These are phyloP conservation scores for Sugiyamaella grinbergsii DNA, from an alignment of 1,139 yeast species.

Conservation along the genomic window DNA sequence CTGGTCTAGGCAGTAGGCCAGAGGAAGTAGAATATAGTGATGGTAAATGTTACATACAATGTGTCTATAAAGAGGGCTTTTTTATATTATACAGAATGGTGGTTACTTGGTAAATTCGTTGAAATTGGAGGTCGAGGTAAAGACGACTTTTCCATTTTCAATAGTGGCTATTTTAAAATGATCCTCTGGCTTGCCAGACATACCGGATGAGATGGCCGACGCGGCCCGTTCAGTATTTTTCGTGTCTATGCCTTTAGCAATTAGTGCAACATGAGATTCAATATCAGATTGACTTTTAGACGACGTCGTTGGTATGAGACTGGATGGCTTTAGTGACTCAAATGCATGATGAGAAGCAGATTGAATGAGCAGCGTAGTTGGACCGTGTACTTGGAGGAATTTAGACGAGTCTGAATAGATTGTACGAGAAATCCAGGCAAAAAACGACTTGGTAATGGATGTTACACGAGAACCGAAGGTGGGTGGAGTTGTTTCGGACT, in stretches of 20 bases:
- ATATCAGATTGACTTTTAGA: slow-evolving; percentile 19
- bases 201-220: slow-evolving; percentile 23
- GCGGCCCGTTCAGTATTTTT: slow-evolving; percentile 21
- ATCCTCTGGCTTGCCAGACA: slow-evolving; percentile 31
- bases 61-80: too few species aligned
- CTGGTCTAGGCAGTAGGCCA: slow-evolving; percentile 1
- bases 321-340: neutral
- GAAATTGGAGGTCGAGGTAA: slow-evolving; percentile 21
- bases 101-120: slow-evolving; percentile 10
- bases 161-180: slow-evolving; percentile 37
- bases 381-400: slow-evolving; percentile 26
- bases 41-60: neutral
- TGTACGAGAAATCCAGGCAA: slow-evolving; percentile 1
- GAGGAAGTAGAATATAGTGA: neutral
- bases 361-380: slow-evolving; percentile 27
- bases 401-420: slow-evolving; percentile 23
- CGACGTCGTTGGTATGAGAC: slow-evolving; percentile 11
- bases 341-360: slow-evolving; percentile 15
- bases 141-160: slow-evolving; percentile 33
- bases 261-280: slow-evolving; percentile 23
- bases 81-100: neutral
- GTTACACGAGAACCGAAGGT: slow-evolving; percentile 7
- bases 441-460: neutral
- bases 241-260: slow-evolving; percentile 2
- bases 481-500: neutral